phyloP scores from a whole-genome alignment of 2,329 filamentous ascomycete genomes.

The Neonectria sp. region DNA sequence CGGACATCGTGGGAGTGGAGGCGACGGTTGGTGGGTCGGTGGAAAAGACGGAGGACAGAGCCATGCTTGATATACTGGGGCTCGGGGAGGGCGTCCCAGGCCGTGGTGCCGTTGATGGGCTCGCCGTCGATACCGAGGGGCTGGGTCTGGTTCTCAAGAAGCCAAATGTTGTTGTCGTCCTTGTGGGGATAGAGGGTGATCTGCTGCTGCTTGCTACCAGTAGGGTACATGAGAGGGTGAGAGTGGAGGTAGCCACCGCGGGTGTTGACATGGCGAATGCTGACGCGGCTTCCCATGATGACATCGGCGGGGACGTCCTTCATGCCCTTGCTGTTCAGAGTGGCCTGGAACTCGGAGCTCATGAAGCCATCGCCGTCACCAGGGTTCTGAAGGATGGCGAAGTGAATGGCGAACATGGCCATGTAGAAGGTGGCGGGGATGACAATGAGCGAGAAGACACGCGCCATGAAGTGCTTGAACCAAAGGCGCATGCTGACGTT shows the following conservation, averaged over 20 bases:
- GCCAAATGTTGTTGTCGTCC: conserved; percentile 97
- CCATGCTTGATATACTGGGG: conserved; percentile 83
- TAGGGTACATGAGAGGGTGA: conserved; percentile 97
- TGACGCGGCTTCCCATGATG: conserved; percentile 87
- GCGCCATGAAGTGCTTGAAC: conserved; percentile 94
- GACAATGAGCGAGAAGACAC: conserved; percentile 91
- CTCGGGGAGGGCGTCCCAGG: conserved; percentile 84
- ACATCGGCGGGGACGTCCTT: conserved; percentile 94
- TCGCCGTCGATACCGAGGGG: conserved; percentile 83
- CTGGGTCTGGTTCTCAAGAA: conserved; percentile 96
- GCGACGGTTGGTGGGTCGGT: conserved; percentile 85
- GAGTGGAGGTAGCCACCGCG: conserved; percentile 98
- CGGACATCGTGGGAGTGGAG: conserved; percentile 97
- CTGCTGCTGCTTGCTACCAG: conserved; percentile 98
- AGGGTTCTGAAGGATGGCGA: conserved; percentile 91
- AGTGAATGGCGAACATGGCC: conserved; percentile 98
- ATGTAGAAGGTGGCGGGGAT: conserved; percentile 94
- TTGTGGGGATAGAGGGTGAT: conserved; percentile 99
- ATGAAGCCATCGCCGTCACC: conserved; percentile 99
- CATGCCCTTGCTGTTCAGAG: conserved; percentile 97
- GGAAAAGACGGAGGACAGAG: conserved; percentile 85
- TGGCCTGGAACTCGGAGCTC: conserved; percentile 99
- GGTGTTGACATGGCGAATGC: conserved; percentile 93
- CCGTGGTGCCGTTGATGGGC: conserved; percentile 83
- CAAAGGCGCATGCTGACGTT: conserved; percentile 89